Evolutionary conservation across 257 asterid species (phyloP).

Genomic region (Nicotiana tabacum): DNA sequence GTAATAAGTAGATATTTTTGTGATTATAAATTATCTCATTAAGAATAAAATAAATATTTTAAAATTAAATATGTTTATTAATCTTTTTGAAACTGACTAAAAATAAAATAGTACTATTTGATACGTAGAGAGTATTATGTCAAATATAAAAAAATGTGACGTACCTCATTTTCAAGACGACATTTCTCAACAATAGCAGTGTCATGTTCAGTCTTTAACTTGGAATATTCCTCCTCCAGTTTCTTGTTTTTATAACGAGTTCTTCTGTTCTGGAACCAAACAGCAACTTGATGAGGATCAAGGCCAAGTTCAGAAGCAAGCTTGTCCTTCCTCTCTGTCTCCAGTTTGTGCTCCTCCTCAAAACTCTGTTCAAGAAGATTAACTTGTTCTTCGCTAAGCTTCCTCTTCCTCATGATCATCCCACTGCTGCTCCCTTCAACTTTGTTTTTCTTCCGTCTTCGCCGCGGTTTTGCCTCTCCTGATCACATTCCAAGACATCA

Average conservation of each 20-base stretch:
- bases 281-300: slow-evolving; percentile 19
- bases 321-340: slow-evolving; percentile 17
- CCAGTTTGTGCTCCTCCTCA: slow-evolving; percentile 35
- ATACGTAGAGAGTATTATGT: too few relatives aligned
- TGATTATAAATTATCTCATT: too few relatives aligned
- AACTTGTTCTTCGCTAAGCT: slow-evolving; percentile 22
- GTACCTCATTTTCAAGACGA: slow-evolving; percentile 66
- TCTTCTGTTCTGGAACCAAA: slow-evolving; percentile 24
- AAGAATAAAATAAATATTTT: too few relatives aligned
- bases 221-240: slow-evolving; percentile 14
- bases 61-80: too few relatives aligned
- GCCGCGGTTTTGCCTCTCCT: slow-evolving; percentile 24
- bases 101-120: too few relatives aligned
- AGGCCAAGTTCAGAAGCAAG: slow-evolving; percentile 24
- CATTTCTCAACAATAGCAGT: slow-evolving; percentile 47
- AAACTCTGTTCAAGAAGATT: slow-evolving; percentile 27
- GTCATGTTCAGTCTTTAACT: slow-evolving; percentile 41
- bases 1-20: too few relatives aligned
- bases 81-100: too few relatives aligned
- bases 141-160: not conserved
- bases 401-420: slow-evolving; percentile 12
- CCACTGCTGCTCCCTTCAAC: slow-evolving; percentile 15
- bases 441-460: slow-evolving; percentile 36
- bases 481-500: not conserved
- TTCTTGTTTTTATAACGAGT: slow-evolving; percentile 22